phyloP scores from a whole-genome alignment of 2,329 filamentous ascomycete genomes.

The Diplodia sapinea region DNA sequence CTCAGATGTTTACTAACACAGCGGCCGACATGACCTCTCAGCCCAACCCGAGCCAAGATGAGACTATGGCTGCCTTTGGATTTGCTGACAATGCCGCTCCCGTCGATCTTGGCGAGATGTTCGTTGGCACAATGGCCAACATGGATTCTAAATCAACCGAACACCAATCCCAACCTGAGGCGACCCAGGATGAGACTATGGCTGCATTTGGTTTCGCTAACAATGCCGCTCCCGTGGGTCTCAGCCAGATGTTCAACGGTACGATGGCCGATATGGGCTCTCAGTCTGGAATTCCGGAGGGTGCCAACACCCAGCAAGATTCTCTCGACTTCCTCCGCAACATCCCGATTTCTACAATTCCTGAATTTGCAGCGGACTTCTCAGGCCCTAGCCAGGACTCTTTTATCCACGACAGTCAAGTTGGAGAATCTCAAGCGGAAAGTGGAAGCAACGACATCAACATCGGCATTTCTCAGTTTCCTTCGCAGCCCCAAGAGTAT shows the following conservation, averaged over 20 bases:
- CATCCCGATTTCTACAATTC: conserved; percentile 62
- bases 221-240: conserved; percentile 61
- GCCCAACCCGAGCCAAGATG: conserved; percentile 32
- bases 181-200: conserved; percentile 40
- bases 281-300: conserved; percentile 43
- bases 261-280: conserved; percentile 74
- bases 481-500: conserved; percentile 34
- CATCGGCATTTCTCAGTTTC: conserved; percentile 44
- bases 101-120: conserved; percentile 74
- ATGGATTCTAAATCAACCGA: conserved; percentile 49
- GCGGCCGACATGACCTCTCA: conserved; percentile 68
- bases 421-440: conserved; percentile 41
- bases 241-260: conserved; percentile 89
- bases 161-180: conserved; percentile 6
- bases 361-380: conserved; percentile 59
- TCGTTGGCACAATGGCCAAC: conserved; percentile 84
- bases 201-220: conserved; percentile 50
- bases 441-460: conserved; percentile 39
- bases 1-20: conserved; percentile 89
- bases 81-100: conserved; percentile 35
- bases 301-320: conserved; percentile 52
- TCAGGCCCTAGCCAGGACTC: conserved; percentile 66
- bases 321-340: conserved; percentile 58
- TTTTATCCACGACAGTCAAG: conserved; percentile 64
- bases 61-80: conserved; percentile 46